Evolutionary conservation across 805 yeast genomes (phyloP).

Genomic region (Saccharomyces eubayanus): DNA sequence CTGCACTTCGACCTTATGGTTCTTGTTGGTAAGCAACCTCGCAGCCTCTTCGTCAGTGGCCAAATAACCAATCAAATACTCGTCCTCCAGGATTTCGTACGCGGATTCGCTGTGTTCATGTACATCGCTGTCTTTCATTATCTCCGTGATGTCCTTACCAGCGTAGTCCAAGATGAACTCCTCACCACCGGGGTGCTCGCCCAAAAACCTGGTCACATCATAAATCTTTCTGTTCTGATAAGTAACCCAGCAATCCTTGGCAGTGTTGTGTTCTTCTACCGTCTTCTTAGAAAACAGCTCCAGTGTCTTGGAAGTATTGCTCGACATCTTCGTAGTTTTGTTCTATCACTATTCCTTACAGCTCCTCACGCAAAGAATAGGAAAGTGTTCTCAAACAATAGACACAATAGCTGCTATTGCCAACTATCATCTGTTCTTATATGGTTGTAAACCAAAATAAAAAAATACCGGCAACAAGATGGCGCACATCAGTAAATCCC

Average conservation of each 20-base stretch:
- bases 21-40: constrained; percentile 55
- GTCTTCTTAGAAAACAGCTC: constrained; percentile 54
- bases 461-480: not conserved
- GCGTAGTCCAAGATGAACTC: constrained; percentile 62
- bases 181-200: constrained; percentile 60
- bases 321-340: not conserved
- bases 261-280: constrained; percentile 45
- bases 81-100: constrained; percentile 77
- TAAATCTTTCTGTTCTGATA: constrained; percentile 72
- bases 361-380: not conserved
- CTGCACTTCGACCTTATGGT: constrained; percentile 52
- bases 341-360: not conserved
- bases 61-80: constrained; percentile 68
- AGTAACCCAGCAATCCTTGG: constrained; percentile 69
- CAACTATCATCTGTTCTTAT: not conserved
- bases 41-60: constrained; percentile 75
- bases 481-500: not conserved
- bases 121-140: constrained; percentile 37
- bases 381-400: not conserved
- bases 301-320: constrained; percentile 30
- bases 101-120: constrained; percentile 84
- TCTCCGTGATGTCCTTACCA: constrained; percentile 72
- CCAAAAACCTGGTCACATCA: constrained; percentile 54
- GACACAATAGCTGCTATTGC: not conserved
- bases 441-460: not conserved